A percentile compares a stretch with the other conserved stretches of the same genome.
Evolutionary conservation across 176 grass and related monocot genomes (phyloP).

Genomic region (Oryza australiensis): DNA sequence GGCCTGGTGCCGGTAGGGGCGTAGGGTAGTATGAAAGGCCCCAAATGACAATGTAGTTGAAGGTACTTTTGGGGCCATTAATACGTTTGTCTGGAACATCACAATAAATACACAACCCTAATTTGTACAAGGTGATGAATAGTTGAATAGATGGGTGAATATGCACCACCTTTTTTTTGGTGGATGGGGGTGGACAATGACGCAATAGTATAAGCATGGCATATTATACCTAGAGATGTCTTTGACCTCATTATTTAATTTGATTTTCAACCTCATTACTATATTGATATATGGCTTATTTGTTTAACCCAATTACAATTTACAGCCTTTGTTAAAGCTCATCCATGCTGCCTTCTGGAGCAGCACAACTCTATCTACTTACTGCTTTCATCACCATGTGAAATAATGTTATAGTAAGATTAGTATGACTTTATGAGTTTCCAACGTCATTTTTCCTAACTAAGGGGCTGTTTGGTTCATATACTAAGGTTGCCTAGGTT

Average conservation of each 20-base stretch:
- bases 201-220: not conserved
- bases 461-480: too few species aligned
- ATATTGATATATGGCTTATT: not conserved
- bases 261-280: not conserved
- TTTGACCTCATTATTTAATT: not conserved
- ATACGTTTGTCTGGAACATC: slow-evolving; percentile 26
- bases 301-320: not conserved
- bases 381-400: not conserved
- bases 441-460: not conserved
- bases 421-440: slow-evolving; percentile 2
- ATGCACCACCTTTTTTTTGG: not conserved
- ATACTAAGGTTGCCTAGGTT: too few species aligned
- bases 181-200: not conserved
- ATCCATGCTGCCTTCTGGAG: not conserved
- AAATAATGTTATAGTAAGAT: slow-evolving; percentile 1
- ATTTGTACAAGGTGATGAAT: not conserved
- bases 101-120: not conserved
- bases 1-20: too few species aligned
- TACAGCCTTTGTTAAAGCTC: not conserved
- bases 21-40: not conserved
- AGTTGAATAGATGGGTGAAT: slow-evolving; percentile 1
- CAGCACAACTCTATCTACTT: not conserved
- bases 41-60: not conserved
- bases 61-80: not conserved
- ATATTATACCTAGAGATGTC: not conserved